Base-by-base conservation (phyloP, 2,329 filamentous ascomycete species). In the Stagonosporopsis cucurbitacearum region DNA sequence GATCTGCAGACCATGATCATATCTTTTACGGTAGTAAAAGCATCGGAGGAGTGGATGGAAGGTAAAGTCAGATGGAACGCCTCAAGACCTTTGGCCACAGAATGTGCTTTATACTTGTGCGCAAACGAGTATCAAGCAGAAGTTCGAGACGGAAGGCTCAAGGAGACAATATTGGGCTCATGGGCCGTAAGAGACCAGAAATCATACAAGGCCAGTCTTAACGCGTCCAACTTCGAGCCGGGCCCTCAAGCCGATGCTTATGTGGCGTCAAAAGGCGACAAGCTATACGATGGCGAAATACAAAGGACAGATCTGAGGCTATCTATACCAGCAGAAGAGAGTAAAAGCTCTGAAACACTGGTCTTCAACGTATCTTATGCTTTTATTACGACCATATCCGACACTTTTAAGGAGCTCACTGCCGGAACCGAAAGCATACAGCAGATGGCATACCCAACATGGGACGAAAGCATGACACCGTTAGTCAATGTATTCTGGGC, bases 31-130 rank as follows among this genome's bases (percentile, higher is more conserved):
- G 45, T 32, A 1, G 22, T 53, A 17, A 45, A 25, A 22, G 59
- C 45, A 7, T 11, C 46, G 3, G 35, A 60, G 6, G 51, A 57
- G 5, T 60, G 46, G 45, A 6, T 58, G 5, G 3, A 54, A 9
- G 23, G 22, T 0, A 50, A 57, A 5, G n/a, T 48, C 0, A 3
- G 28, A 1, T 58, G 54, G 48, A 49, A 58, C 2, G 30, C 11
- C 4, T 50, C 50, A 22, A 43, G n/a, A 6, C 51, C 54, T 2
- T n/a, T 33, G 1, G 58, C 58, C 2, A 63, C 58, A 3, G 48
- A 51, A 15, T 51, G 48, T 11, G 48, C 40, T 39, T 8, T 51
- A 1, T 51, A 44, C 33, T 6, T 51, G 4, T 51, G 40, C 15
- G 32, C 33, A 6, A 51, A 51, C 12, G n/a, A 11, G 13, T 51